A percentile compares a stretch with the other conserved stretches of the same genome.
These are phyloP conservation scores for Pythium volutum DNA, from an alignment of 352 stramenopile species.

Conservation along the genomic window DNA sequence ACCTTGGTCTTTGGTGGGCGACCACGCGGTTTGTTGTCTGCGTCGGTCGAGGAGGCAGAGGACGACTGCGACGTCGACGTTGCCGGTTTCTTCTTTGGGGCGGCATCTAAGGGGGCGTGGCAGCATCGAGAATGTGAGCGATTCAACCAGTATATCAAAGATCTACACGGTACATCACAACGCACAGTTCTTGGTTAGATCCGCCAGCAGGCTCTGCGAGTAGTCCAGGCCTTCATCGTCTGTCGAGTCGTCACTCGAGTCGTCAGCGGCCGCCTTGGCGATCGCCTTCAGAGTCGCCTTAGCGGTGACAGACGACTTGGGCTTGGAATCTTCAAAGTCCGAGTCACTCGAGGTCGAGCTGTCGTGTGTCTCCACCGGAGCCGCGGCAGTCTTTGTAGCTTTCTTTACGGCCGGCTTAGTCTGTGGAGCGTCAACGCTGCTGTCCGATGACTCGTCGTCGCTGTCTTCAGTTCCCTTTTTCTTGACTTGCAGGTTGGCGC, in stretches of 20 bases:
- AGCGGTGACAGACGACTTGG: background rate
- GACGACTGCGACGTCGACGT: constrained; percentile 8
- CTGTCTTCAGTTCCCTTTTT: constrained; percentile 18
- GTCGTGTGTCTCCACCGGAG: constrained; percentile 17
- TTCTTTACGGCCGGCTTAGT: constrained; percentile 7
- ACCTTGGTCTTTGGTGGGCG: constrained; percentile 34
- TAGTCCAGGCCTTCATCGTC: constrained; percentile 74
- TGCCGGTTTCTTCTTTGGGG: constrained; percentile 9
- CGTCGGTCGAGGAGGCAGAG: constrained; percentile 3
- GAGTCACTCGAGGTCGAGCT: constrained; percentile 36
- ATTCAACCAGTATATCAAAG: background rate
- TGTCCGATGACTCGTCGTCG: constrained; percentile 17
- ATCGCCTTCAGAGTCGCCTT: constrained; percentile 6
- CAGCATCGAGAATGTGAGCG: background rate
- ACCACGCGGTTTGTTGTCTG: constrained; percentile 21
- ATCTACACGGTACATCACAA: constrained; percentile 20
- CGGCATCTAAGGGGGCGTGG: background rate
- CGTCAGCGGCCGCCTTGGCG: background rate
- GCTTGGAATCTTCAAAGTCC: constrained; percentile 33
- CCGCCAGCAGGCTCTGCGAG: constrained; percentile 68
- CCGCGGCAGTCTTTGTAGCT: constrained; percentile 10
- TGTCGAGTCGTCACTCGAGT: constrained; percentile 35
- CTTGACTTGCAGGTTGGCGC: constrained; percentile 34
- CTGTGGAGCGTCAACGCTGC: constrained; percentile 2
- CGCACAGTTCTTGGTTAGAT: constrained; percentile 67